phyloP scores from a whole-genome alignment of 257 asterid species.

The Agastache rugosa region DNA sequence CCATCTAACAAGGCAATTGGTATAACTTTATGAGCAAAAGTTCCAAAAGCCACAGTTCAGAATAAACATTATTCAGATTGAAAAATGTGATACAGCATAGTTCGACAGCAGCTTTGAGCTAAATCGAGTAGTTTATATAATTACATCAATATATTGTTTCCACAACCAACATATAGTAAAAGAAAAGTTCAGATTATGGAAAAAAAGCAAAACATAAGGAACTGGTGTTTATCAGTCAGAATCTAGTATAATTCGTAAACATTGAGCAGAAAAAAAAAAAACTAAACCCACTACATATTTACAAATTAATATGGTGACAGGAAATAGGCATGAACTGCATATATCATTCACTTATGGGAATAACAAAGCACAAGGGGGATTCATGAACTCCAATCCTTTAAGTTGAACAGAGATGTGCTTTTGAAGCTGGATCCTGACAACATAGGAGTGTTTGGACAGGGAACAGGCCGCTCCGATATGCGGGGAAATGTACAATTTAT shows the following conservation, averaged over 20 bases:
- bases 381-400: slow-evolving; percentile 4
- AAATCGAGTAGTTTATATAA: slow-evolving; percentile 21
- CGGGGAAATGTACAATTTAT: background rate
- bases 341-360: slow-evolving; percentile 15
- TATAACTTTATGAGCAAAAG: slow-evolving; percentile 36
- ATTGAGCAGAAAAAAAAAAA: background rate
- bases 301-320: slow-evolving; percentile 10
- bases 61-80: slow-evolving; percentile 16
- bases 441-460: background rate
- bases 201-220: slow-evolving; percentile 1
- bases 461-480: background rate
- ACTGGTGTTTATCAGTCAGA: background rate
- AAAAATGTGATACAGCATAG: slow-evolving; percentile 2
- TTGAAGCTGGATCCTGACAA: background rate
- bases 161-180: background rate
- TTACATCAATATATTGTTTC: background rate
- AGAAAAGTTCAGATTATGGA: background rate
- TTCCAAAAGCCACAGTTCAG: slow-evolving; percentile 15
- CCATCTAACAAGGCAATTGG: slow-evolving; percentile 53
- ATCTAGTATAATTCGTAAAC: background rate
- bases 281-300: slow-evolving; percentile 8
- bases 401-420: background rate
- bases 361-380: background rate
- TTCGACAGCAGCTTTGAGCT: slow-evolving; percentile 9
- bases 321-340: background rate